phyloP scores from a whole-genome alignment of 106 monocot species.

The Amphibolis antarctica region DNA sequence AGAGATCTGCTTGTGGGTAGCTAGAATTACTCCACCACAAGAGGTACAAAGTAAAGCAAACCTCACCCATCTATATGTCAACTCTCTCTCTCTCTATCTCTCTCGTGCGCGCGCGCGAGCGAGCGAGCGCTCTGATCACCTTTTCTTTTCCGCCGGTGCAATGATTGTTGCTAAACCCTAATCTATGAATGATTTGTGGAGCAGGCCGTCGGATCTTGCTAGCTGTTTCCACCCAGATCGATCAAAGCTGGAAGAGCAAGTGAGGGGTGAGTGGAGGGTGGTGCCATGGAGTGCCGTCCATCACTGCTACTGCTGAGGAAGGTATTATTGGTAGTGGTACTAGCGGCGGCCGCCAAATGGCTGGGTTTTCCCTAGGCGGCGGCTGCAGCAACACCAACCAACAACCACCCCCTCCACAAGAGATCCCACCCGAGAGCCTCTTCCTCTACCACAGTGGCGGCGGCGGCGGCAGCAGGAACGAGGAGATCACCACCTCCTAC shows the following conservation, averaged over 20 bases:
- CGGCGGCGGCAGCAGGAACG: constrained; percentile 5
- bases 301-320: constrained; percentile 3
- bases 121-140: too few relatives aligned
- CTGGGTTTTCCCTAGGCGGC: constrained; percentile 52
- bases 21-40: not conserved
- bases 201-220: not conserved
- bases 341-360: constrained; percentile 30
- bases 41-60: not conserved
- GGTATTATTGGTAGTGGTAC: not conserved
- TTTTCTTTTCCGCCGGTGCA: too few relatives aligned
- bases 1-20: not conserved
- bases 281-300: not conserved
- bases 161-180: not conserved
- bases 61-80: not conserved
- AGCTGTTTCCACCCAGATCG: not conserved
- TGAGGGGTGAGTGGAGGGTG: not conserved
- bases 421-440: constrained; percentile 34
- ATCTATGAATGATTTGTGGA: not conserved
- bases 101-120: not conserved
- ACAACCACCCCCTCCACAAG: constrained; percentile 7
- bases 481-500: constrained; percentile 17
- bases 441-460: constrained; percentile 34
- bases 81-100: not conserved
- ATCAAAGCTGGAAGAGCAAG: not conserved
- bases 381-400: too few relatives aligned